phyloP scores from a whole-genome alignment of 139 green algal genomes.

The Pleodorina starrii region DNA sequence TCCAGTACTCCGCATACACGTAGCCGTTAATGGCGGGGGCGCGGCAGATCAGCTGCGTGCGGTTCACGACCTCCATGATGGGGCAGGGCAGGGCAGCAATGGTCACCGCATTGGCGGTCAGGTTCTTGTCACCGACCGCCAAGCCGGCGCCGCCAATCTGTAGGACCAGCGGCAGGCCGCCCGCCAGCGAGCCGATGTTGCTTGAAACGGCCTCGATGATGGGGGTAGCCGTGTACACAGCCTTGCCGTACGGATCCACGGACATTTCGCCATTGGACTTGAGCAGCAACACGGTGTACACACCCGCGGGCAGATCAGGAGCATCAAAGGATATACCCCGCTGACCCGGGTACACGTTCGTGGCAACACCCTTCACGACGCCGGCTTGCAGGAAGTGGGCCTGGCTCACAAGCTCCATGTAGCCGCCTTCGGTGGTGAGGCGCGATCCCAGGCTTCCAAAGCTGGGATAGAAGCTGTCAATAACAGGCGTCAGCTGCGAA shows the following conservation, averaged over 20 bases:
- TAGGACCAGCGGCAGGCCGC: constrained; percentile 37
- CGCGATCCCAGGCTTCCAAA: not conserved
- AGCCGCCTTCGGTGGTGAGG: not conserved
- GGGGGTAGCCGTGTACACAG: not conserved
- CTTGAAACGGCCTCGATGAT: not conserved
- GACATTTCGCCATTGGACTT: constrained; percentile 40
- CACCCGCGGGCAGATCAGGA: constrained; percentile 18
- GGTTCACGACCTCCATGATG: not conserved
- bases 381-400: not conserved
- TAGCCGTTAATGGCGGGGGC: constrained; percentile 19
- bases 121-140: not conserved
- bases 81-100: constrained; percentile 45
- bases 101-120: constrained; percentile 38
- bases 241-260: not conserved
- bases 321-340: not conserved
- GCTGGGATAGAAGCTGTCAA: not conserved
- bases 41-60: constrained; percentile 20
- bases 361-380: not conserved
- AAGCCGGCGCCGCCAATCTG: constrained; percentile 29
- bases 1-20: constrained; percentile 59
- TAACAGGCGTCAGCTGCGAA: not conserved
- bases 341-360: not conserved
- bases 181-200: constrained; percentile 49
- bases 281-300: not conserved
- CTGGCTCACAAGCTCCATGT: not conserved